These are phyloP conservation scores for Stephania cephalantha DNA, from an alignment of 164 flowering plant species.

Conservation along the genomic window DNA sequence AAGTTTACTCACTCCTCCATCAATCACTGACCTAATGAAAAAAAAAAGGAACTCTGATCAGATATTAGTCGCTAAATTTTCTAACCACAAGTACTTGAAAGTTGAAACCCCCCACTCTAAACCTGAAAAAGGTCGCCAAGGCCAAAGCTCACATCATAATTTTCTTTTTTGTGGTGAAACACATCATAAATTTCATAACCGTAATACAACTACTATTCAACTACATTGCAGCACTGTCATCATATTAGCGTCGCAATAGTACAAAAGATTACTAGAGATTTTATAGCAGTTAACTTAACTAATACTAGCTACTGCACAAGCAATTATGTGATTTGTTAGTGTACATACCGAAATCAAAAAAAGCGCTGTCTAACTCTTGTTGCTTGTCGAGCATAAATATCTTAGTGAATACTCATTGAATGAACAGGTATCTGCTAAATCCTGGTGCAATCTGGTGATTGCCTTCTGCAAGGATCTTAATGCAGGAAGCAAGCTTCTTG, in stretches of 20 bases:
- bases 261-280: too few relatives aligned
- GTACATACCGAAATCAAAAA: conserved; percentile 6
- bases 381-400: conserved; percentile 57
- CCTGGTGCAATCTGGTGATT: conserved; percentile 73
- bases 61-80: too few relatives aligned
- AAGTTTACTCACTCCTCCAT: too few relatives aligned
- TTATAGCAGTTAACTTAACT: too few relatives aligned
- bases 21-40: too few relatives aligned
- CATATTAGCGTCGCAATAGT: not conserved
- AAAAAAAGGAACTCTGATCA: too few relatives aligned
- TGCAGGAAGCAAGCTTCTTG: conserved; percentile 69
- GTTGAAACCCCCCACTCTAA: not conserved
- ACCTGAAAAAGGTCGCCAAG: not conserved
- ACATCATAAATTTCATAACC: not conserved
- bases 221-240: not conserved
- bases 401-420: conserved; percentile 80
- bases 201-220: not conserved
- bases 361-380: conserved; percentile 17
- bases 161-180: not conserved
- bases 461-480: conserved; percentile 83
- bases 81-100: not conserved
- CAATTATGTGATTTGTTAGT: not conserved
- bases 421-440: conserved; percentile 85
- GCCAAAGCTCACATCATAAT: not conserved
- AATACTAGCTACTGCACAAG: not conserved